phyloP scores from a whole-genome alignment of 202 grass and related monocot species.

The Panicum virgatum region DNA sequence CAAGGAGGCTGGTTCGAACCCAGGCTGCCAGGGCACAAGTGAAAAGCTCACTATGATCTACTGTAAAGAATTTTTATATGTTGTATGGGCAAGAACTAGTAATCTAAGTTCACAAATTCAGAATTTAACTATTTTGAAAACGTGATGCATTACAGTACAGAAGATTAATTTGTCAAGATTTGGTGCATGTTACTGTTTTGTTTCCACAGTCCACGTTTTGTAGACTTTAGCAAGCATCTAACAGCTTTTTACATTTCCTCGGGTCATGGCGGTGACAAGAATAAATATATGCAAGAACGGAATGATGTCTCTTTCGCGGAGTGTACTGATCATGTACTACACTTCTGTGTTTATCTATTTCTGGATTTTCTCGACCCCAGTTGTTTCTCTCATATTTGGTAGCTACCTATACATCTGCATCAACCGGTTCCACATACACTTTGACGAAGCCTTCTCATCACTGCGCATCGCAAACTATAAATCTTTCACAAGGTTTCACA shows the following conservation, averaged over 20 bases:
- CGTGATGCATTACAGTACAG: neutral
- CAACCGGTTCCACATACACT: slow-evolving; percentile 97
- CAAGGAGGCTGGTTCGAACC: too few species aligned
- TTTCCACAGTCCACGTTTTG: neutral
- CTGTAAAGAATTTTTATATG: too few species aligned
- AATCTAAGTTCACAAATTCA: too few species aligned
- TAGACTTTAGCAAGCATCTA: slow-evolving; percentile 4
- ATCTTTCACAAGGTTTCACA: slow-evolving; percentile 86
- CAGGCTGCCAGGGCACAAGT: too few species aligned
- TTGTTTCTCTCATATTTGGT: slow-evolving; percentile 91
- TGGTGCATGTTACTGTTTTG: too few species aligned
- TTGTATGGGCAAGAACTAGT: too few species aligned
- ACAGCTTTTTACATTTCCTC: neutral
- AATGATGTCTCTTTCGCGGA: slow-evolving; percentile 72
- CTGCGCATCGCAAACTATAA: slow-evolving; percentile 96
- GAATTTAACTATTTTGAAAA: neutral
- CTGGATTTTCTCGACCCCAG: slow-evolving; percentile 91
- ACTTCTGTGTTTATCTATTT: slow-evolving; percentile 94
- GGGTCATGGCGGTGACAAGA: slow-evolving; percentile 88
- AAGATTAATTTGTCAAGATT: neutral
- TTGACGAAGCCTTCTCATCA: slow-evolving; percentile 97
- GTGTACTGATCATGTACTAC: slow-evolving; percentile 83
- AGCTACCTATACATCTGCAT: slow-evolving; percentile 96
- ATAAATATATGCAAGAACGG: slow-evolving; percentile 88
- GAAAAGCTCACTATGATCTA: too few species aligned